Evolutionary conservation across 805 yeast species (phyloP), one percentile per base, ranked within the genome.

Genomic region (Starmera quercuum): DNA sequence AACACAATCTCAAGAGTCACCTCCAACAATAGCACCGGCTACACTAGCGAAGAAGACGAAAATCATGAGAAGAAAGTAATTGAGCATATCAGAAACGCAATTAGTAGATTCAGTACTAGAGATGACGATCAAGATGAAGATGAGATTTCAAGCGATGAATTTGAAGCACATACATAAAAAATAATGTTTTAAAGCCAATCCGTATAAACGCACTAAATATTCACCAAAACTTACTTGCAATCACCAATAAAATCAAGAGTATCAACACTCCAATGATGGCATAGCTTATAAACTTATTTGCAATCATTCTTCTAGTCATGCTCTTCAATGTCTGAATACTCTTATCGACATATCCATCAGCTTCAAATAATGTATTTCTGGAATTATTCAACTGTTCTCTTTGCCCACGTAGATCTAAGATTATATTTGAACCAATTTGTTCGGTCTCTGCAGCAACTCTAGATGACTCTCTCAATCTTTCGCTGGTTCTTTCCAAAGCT

Each of bases 401-500:
- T 62, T 92, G 98, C 18, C 95, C 80, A 40, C 96, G 71, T 44
- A 92, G 64, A 54, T 90, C 95, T 47, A 77, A 78, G 61, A 92
- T 70, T 33, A 92, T 92, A 44, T 83, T 81, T 11, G 96, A 85
- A 2, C 98, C 98, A 33, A 92, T 77, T 21, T 70, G 68, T 58
- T 92, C 98, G 0, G 98, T 87, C 47, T 92, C 98, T 33, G 83
- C 65, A 6, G 97, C 98, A 3, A 87, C 68, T 45, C 97, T 70
- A 42, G 90, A 94, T 15, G 92, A 81, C 30, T 92, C 97, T 39
- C 81, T 71, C 31, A 92, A 67, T 46, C 95, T 71, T 41, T 88
- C 90, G 2, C 86, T 73, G 2, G 94, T 74, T 44, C 92, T 69
- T 44, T 85, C 95, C 38, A 92, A 67, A 4, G 92, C 69, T 2